A percentile compares a stretch with the other conserved stretches of the same genome.
These are phyloP conservation scores for Gaeumannomyces tritici DNA, from an alignment of 2,329 filamentous ascomycete species.

Conservation along the genomic window DNA sequence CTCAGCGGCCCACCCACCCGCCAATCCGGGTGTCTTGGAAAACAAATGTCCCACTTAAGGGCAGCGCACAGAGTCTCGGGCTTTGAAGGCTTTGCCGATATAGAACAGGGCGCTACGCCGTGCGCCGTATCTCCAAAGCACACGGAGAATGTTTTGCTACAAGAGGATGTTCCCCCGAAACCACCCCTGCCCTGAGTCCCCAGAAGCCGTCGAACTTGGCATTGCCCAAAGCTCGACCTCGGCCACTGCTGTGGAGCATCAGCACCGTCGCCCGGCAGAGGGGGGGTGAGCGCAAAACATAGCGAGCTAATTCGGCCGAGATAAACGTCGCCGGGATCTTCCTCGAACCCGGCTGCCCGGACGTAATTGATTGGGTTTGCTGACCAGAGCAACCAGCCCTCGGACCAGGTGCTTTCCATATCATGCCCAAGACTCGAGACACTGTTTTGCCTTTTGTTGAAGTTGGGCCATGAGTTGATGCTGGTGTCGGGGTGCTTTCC, in stretches of 20 bases:
- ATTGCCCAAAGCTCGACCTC: too few species aligned
- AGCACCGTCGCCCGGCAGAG: too few species aligned
- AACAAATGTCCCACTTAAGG: background rate
- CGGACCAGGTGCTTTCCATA: background rate
- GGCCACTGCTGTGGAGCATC: too few species aligned
- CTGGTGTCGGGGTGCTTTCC: too few species aligned
- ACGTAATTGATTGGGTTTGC: background rate
- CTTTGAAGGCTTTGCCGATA: background rate
- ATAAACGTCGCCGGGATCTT: background rate
- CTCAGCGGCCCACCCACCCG: background rate
- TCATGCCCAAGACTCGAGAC: background rate
- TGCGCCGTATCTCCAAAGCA: background rate
- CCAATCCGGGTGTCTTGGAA: background rate
- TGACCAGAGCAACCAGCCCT: background rate
- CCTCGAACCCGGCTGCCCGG: background rate
- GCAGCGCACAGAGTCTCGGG: background rate
- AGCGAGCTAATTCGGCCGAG: background rate
- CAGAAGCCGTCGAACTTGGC: background rate
- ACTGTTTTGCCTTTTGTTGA: background rate
- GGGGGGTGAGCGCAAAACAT: background rate
- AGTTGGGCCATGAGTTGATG: background rate
- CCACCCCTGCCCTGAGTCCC: background rate
- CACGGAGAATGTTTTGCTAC: background rate
- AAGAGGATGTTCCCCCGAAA: background rate
- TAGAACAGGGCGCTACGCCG: too few species aligned